Percentiles rank a stretch among this genome's conserved stretches.
These are phyloP conservation scores for Epicoccum sorghinum DNA, from an alignment of 2,329 filamentous ascomycete species.

Conservation along the genomic window DNA sequence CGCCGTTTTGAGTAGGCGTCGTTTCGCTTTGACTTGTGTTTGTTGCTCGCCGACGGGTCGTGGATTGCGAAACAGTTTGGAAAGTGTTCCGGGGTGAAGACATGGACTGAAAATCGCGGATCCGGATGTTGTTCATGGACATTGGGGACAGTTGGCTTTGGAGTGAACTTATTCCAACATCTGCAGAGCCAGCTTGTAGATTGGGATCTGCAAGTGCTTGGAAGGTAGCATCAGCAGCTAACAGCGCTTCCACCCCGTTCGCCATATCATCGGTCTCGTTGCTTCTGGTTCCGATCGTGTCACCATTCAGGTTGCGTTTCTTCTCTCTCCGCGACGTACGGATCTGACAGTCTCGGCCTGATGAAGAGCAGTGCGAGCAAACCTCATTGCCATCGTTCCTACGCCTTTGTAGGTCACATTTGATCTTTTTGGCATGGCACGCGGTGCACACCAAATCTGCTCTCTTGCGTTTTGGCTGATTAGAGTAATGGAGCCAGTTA, in stretches of 20 bases:
- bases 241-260: slow-evolving; percentile 19
- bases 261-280: slow-evolving; percentile 1
- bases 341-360: slow-evolving; percentile 19
- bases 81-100: slow-evolving; percentile 15
- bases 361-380: slow-evolving; percentile 21
- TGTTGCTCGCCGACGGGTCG: not conserved
- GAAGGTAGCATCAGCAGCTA: slow-evolving; percentile 20
- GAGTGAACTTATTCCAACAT: not conserved
- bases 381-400: slow-evolving; percentile 17
- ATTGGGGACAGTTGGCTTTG: slow-evolving; percentile 10
- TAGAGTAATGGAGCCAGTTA: slow-evolving; percentile 26
- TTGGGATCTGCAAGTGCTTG: slow-evolving; percentile 2
- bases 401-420: slow-evolving; percentile 25
- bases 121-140: slow-evolving; percentile 9
- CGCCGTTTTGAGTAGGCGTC: slow-evolving; percentile 22
- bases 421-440: slow-evolving; percentile 30
- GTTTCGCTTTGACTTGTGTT: slow-evolving; percentile 19
- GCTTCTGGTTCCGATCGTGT: not conserved
- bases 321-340: slow-evolving; percentile 27
- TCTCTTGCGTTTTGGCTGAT: slow-evolving; percentile 23
- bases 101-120: slow-evolving; percentile 7
- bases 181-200: not conserved
- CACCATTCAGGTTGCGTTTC: slow-evolving; percentile 13
- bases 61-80: not conserved
- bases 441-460: slow-evolving; percentile 27